These are phyloP conservation scores for Fusarium sp. DNA, from an alignment of 2,329 filamentous ascomycete species.

Conservation along the genomic window DNA sequence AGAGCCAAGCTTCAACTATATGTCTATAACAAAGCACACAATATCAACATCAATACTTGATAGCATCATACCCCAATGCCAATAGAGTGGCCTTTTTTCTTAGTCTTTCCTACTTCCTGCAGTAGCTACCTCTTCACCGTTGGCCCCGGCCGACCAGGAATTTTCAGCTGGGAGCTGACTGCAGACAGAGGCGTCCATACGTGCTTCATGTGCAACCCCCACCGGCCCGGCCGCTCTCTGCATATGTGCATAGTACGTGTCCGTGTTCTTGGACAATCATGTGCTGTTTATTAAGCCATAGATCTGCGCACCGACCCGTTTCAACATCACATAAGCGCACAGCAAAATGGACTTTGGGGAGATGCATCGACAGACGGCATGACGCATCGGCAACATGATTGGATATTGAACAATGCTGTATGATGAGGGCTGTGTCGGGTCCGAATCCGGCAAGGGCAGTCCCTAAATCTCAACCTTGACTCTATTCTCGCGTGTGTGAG, in stretches of 20 bases:
- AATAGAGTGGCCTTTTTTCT: background rate
- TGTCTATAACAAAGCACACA: background rate
- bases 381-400: background rate
- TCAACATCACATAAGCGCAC: background rate
- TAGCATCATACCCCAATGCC: background rate
- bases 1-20: background rate
- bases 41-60: background rate
- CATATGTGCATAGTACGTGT: background rate
- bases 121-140: background rate
- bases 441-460: background rate
- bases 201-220: background rate
- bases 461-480: background rate
- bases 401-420: background rate
- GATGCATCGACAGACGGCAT: background rate
- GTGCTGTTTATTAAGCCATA: background rate
- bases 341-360: background rate
- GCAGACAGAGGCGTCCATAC: background rate
- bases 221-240: background rate
- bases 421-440: background rate
- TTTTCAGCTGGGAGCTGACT: background rate
- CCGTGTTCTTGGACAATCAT: background rate
- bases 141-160: background rate
- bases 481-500: background rate
- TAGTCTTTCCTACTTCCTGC: background rate
- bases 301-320: background rate